phyloP scores from a whole-genome alignment of 139 green algal genomes.

The Chlorella sp. region DNA sequence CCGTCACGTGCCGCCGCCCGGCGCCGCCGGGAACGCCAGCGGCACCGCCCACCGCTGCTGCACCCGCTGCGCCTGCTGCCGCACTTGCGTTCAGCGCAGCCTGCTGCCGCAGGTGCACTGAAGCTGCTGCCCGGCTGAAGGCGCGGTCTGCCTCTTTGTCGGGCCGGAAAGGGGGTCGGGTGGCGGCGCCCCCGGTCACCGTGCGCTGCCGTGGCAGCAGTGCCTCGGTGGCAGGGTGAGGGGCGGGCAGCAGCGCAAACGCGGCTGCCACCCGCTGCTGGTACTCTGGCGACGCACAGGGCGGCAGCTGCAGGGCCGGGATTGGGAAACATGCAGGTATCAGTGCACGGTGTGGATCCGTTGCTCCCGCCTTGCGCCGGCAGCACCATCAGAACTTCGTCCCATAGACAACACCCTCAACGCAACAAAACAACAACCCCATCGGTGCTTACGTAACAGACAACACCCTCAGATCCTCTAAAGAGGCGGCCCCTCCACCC shows the following conservation, averaged over 20 bases:
- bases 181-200: not conserved
- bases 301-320: conserved; percentile 35
- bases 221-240: not conserved
- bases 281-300: conserved; percentile 33
- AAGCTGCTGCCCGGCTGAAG: not conserved
- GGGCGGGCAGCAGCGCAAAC: conserved; percentile 36
- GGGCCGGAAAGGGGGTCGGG: not conserved
- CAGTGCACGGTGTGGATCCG: too few species aligned
- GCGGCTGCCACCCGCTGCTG: conserved; percentile 27
- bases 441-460: too few species aligned
- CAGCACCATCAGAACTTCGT: too few species aligned
- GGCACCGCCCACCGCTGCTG: not conserved
- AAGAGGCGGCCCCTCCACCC: not conserved
- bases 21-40: not conserved
- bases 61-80: not conserved
- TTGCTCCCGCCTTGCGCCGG: too few species aligned
- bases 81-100: not conserved
- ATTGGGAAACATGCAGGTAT: not conserved
- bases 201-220: conserved; percentile 30
- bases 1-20: not conserved
- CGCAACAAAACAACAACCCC: too few species aligned
- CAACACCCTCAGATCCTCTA: too few species aligned
- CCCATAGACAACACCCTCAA: too few species aligned
- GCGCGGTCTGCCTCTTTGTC: not conserved
- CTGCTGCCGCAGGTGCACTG: not conserved